phyloP scores from a whole-genome alignment of 2,329 filamentous ascomycete genomes.

The Colletotrichum orchidophilum region DNA sequence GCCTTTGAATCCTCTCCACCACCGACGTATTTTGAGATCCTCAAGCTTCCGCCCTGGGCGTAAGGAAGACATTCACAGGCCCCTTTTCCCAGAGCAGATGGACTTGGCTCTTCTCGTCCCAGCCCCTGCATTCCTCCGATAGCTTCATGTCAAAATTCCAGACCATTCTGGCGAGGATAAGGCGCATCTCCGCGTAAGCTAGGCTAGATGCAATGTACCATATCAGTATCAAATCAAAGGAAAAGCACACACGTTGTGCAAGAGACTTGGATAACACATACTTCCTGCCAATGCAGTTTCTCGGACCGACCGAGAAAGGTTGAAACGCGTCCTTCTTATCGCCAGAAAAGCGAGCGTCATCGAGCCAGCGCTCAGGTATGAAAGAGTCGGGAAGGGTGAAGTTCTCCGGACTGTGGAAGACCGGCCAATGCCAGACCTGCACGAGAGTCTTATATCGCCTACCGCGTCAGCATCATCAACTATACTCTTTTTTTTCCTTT shows the following conservation, averaged over 20 bases:
- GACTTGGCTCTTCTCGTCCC: slow-evolving; percentile 48
- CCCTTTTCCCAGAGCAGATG: slow-evolving; percentile 50
- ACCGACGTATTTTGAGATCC: too few relatives aligned
- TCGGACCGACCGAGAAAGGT: slow-evolving; percentile 57
- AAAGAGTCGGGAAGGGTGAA: slow-evolving; percentile 46
- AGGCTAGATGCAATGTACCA: slow-evolving; percentile 37
- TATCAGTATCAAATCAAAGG: not conserved
- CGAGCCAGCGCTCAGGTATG: slow-evolving; percentile 56
- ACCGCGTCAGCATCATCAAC: not conserved
- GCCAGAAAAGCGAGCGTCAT: slow-evolving; percentile 21
- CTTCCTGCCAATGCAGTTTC: slow-evolving; percentile 61
- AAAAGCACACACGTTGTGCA: slow-evolving; percentile 36
- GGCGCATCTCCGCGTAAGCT: slow-evolving; percentile 58
- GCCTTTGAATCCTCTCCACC: too few relatives aligned
- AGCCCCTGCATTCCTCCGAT: slow-evolving; percentile 43
- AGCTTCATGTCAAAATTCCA: slow-evolving; percentile 57
- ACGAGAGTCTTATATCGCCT: slow-evolving; percentile 27
- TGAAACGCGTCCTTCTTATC: slow-evolving; percentile 56
- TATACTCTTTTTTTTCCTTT: not conserved
- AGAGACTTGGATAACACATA: slow-evolving; percentile 40
- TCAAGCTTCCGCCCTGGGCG: not conserved
- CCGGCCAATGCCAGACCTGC: slow-evolving; percentile 38
- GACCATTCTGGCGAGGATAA: slow-evolving; percentile 55
- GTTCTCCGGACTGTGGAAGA: slow-evolving; percentile 42
- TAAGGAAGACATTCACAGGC: slow-evolving; percentile 15